Evolutionary conservation across 2,329 filamentous ascomycete species (phyloP).

Genomic region (Sarocladium strictum): DNA sequence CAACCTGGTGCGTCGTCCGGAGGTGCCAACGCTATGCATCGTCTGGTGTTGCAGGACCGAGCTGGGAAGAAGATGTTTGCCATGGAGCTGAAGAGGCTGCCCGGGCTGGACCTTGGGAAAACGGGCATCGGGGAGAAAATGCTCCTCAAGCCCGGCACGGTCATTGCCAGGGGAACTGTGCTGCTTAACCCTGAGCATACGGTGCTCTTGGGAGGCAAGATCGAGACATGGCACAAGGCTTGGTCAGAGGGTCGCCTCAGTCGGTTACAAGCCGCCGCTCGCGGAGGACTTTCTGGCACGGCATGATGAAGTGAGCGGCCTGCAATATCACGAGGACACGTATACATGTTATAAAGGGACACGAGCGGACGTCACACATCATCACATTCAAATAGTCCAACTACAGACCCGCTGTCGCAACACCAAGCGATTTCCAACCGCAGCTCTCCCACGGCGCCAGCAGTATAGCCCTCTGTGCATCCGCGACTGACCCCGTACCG

Average conservation of each 20-base stretch:
- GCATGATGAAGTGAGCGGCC: slow-evolving; percentile 3
- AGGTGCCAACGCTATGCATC: slow-evolving; percentile 58
- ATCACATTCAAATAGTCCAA: neutral
- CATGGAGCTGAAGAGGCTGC: slow-evolving; percentile 63
- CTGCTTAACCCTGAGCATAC: slow-evolving; percentile 66
- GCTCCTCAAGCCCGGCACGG: slow-evolving; percentile 57
- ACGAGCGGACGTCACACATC: slow-evolving; percentile 13
- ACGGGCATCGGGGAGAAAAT: slow-evolving; percentile 76
- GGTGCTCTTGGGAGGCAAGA: slow-evolving; percentile 77
- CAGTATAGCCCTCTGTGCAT: slow-evolving; percentile 73
- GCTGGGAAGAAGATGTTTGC: slow-evolving; percentile 63
- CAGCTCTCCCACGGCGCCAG: slow-evolving; percentile 70
- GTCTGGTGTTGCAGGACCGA: slow-evolving; percentile 76
- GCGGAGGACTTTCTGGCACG: slow-evolving; percentile 18
- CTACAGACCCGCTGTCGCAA: slow-evolving; percentile 18
- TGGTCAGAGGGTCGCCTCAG: slow-evolving; percentile 71
- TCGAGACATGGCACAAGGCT: slow-evolving; percentile 71
- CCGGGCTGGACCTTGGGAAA: slow-evolving; percentile 59
- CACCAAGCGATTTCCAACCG: slow-evolving; percentile 57
- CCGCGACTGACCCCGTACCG: slow-evolving; percentile 62
- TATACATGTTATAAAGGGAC: neutral
- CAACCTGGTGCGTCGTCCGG: neutral
- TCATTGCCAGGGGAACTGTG: slow-evolving; percentile 70
- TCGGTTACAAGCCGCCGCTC: slow-evolving; percentile 57
- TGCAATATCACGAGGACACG: no score